Evolutionary conservation across 257 asterid species (phyloP).

Genomic region (Solanum boliviense): DNA sequence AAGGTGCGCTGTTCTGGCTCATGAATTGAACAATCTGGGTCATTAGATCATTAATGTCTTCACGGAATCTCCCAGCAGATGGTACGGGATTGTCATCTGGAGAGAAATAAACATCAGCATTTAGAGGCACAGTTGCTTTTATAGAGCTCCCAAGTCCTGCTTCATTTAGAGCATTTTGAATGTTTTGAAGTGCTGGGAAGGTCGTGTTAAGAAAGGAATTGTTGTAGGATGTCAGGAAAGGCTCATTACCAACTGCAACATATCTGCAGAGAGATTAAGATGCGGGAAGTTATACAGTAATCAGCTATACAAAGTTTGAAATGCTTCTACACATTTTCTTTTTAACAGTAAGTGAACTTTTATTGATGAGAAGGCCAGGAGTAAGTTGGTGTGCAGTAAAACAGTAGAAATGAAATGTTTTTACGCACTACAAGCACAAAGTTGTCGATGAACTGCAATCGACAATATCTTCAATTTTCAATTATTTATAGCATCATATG

Average conservation of each 20-base stretch:
- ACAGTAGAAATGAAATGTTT: background rate
- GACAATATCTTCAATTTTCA: background rate
- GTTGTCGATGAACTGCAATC: background rate
- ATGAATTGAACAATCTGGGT: slow-evolving; percentile 60
- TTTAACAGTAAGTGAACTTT: background rate
- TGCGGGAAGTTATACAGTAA: background rate
- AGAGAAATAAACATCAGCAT: slow-evolving; percentile 68
- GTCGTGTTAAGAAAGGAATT: slow-evolving; percentile 56
- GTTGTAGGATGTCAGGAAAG: slow-evolving; percentile 65
- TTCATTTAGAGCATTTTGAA: slow-evolving; percentile 59
- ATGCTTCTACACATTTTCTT: background rate
- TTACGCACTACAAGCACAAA: background rate
- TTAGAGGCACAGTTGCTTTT: slow-evolving; percentile 67
- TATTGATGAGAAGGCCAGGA: background rate
- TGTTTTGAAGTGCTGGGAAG: slow-evolving; percentile 77
- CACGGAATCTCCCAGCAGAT: slow-evolving; percentile 57
- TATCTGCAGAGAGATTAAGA: slow-evolving; percentile 30
- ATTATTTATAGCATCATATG: background rate
- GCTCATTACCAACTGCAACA: slow-evolving; percentile 84
- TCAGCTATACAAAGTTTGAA: background rate
- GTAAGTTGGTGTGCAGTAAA: background rate
- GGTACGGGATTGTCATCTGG: slow-evolving; percentile 53
- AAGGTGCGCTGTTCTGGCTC: slow-evolving; percentile 55
- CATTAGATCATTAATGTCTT: slow-evolving; percentile 42
- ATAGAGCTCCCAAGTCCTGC: slow-evolving; percentile 54